Evolutionary conservation across 192 early-diverging fungal genomes (phyloP), one percentile per base, ranked within the genome.

Genomic region (Coemansia sp.): DNA sequence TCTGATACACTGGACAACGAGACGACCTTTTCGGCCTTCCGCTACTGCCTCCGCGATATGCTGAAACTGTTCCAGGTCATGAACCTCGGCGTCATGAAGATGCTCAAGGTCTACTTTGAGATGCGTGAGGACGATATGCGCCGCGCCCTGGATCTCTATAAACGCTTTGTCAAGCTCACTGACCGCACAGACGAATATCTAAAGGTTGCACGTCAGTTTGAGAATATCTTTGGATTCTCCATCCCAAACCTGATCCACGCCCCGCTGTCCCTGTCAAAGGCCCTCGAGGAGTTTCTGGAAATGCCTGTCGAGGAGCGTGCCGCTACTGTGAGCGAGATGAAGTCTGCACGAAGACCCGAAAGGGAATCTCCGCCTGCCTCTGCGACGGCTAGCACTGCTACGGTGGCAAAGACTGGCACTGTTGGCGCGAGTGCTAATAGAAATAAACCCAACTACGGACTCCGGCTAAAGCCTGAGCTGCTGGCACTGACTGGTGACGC

Each of bases 11-110:
- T 86, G 14, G 78, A 86, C 60, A 86, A 86, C 64, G 85, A 86
- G 39, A 75, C 79, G 0, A 84, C 85, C 0, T 84, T 86, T 36
- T 76, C 78, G 4, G 81, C 81, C 1, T 84, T 86, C 50, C 76
- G 82, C 39, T 76, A 81, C 60, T 71, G 83, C 27, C 58, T 86
- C 62, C 77, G 82, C 9, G 85, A 86, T 63, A 71, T 83, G 73
- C 73, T 86, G n/a, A 84, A 80, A 62, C 74, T 86, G 41, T 86
- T 84, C 73, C 85, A 86, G 59, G 77, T 84, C n/a, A 81, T 84
- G 82, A 86, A 86, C 51, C 71, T 70, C 50, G 85, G 85, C 62
- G 82, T 86, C 44, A 86, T 86, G 70, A 86, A 84, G 63, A 84
- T 86, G 78, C 85, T 86, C 70, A 84, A 83, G 67, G 74, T 73